These are phyloP conservation scores for Calonectria pteridis DNA, from an alignment of 2,329 filamentous ascomycete genomes.

Conservation along the genomic window DNA sequence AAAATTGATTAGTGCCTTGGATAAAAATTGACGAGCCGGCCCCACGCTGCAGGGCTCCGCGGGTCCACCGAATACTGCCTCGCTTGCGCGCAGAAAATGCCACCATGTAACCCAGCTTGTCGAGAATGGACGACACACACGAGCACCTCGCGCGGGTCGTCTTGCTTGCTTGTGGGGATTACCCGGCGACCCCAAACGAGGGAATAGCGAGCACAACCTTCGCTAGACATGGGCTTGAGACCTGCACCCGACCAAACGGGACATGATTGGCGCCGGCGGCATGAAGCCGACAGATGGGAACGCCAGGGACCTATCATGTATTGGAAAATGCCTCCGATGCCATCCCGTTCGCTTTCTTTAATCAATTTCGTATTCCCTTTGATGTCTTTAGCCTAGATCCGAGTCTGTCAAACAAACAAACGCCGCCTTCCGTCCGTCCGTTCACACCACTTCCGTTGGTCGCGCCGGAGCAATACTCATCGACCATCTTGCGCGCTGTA, in stretches of 20 bases:
- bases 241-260: background rate
- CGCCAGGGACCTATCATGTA: background rate
- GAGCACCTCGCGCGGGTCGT: background rate
- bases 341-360: background rate
- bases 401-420: background rate
- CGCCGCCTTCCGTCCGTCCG: background rate
- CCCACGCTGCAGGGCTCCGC: background rate
- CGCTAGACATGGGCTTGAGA: constrained; percentile 5
- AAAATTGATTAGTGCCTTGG: background rate
- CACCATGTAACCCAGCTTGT: background rate
- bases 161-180: background rate
- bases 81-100: background rate
- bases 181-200: background rate
- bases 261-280: background rate
- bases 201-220: background rate
- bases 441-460: background rate
- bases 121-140: no score
- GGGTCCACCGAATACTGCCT: background rate
- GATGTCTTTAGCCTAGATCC: background rate
- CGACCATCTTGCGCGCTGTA: background rate
- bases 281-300: background rate
- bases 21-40: background rate
- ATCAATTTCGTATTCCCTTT: background rate
- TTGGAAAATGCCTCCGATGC: constrained; percentile 1
- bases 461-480: background rate